Conservation (phyloP, 2,329 filamentous ascomycete species). For the Magnaporthales sp. region DNA sequence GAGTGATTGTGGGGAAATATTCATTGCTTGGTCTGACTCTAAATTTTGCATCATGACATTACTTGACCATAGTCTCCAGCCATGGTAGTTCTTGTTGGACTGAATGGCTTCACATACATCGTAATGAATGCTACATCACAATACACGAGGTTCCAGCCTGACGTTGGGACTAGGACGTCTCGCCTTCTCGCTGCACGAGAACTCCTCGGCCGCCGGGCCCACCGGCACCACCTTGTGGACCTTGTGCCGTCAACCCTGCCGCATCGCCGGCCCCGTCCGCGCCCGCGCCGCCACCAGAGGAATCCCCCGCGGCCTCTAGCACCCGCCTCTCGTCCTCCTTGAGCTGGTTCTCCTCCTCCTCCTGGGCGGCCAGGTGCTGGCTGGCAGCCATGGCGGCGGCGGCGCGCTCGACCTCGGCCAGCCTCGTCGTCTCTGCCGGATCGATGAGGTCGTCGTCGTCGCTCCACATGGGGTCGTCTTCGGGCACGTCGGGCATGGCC, state of each 20-base stretch:
- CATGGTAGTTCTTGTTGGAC: background rate
- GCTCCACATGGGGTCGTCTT: slow-evolving; percentile 53
- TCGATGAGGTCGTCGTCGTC: slow-evolving; percentile 59
- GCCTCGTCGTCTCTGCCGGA: slow-evolving; percentile 47
- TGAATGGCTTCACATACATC: background rate
- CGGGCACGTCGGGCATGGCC: slow-evolving; percentile 51
- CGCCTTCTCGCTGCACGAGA: background rate
- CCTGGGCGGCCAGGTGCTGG: slow-evolving; percentile 12
- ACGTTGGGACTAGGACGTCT: background rate
- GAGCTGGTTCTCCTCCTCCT: slow-evolving; percentile 1
- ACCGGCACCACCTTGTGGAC: background rate
- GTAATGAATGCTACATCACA: background rate
- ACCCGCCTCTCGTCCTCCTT: slow-evolving; percentile 1
- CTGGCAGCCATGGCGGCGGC: slow-evolving; percentile 13
- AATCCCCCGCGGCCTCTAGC: background rate
- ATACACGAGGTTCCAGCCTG: background rate
- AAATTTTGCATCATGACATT: background rate
- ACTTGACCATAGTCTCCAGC: background rate
- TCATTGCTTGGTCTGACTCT: background rate
- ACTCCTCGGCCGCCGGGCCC: background rate
- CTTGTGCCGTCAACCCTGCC: background rate
- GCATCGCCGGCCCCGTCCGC: background rate
- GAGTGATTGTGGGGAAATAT: background rate
- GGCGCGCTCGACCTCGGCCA: slow-evolving; percentile 38
- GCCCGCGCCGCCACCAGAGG: background rate